Conservation (phyloP, 192 early-diverging fungal species). For the Mortierella antarctica region DNA sequence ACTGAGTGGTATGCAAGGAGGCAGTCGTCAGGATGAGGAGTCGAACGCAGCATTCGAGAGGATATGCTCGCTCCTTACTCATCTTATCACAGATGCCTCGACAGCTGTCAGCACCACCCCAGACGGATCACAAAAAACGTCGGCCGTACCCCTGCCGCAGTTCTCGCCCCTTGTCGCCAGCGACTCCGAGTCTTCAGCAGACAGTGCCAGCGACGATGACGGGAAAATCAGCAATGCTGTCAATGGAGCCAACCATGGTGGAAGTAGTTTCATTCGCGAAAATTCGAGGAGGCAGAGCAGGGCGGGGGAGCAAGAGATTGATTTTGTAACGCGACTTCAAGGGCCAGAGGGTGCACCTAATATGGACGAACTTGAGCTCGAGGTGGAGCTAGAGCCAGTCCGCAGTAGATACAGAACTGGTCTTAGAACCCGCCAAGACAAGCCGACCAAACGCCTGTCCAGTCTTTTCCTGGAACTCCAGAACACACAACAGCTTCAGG, state of each 20-base stretch:
- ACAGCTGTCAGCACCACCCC: conserved; percentile 49
- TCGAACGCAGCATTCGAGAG: conserved; percentile 38
- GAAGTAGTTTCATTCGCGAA: no score
- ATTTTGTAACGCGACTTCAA: conserved; percentile 16
- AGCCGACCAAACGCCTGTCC: conserved; percentile 25
- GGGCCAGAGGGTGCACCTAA: not conserved
- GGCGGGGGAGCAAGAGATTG: not conserved
- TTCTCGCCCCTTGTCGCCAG: conserved; percentile 18
- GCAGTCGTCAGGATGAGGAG: conserved; percentile 22
- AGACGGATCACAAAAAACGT: conserved; percentile 34
- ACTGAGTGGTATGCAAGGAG: conserved; percentile 4
- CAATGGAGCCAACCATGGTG: not conserved
- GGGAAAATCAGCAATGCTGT: not conserved
- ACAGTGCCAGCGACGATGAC: conserved; percentile 2
- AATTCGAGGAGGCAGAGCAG: no score
- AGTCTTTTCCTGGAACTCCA: conserved; percentile 48
- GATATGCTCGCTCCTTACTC: conserved; percentile 38
- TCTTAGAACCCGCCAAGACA: conserved; percentile 13
- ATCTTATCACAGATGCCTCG: conserved; percentile 52
- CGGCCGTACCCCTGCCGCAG: conserved; percentile 32
- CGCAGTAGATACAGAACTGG: conserved; percentile 7
- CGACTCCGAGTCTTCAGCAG: conserved; percentile 26
- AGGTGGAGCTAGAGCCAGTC: conserved; percentile 14
- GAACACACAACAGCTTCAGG: conserved; percentile 25
- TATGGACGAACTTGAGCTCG: not conserved